phyloP scores from a whole-genome alignment of 306 rosid genomes.

The Rosa multiflora region DNA sequence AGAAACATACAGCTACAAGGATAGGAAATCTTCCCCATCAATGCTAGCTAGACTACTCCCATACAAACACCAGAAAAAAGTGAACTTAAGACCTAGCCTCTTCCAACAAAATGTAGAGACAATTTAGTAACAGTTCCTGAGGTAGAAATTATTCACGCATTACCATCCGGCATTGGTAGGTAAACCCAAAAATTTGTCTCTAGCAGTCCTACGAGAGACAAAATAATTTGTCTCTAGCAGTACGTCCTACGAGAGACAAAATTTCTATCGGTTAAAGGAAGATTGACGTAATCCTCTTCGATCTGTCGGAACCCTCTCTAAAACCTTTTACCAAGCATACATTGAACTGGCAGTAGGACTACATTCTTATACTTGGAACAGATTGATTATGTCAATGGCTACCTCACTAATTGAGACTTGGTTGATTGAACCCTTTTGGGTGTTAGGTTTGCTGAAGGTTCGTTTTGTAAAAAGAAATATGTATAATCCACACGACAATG shows the following conservation, averaged over 20 bases:
- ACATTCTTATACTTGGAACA: not conserved
- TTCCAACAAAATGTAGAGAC: not conserved
- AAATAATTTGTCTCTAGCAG: not conserved
- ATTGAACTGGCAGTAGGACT: not conserved
- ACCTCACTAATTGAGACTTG: not conserved
- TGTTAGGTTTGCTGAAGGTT: constrained; percentile 3
- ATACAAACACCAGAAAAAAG: not conserved
- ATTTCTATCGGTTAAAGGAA: not conserved
- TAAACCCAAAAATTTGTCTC: not conserved
- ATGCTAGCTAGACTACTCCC: not conserved
- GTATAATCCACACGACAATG: constrained; percentile 10
- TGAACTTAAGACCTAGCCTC: not conserved
- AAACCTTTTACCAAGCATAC: not conserved
- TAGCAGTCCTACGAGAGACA: not conserved
- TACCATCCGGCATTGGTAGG: not conserved
- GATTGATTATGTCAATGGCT: not conserved
- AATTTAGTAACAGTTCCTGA: not conserved
- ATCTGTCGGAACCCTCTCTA: not conserved
- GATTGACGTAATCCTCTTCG: not conserved
- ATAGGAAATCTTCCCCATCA: not conserved
- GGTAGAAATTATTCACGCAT: not conserved
- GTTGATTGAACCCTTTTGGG: not conserved
- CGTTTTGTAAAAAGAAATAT: not conserved
- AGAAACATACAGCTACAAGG: not conserved
- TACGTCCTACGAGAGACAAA: not conserved